Percentiles rank a stretch among this genome's conserved stretches.
Evolutionary conservation across 2,329 filamentous ascomycete species (phyloP).

Genomic region (Pleomassaria siparia): DNA sequence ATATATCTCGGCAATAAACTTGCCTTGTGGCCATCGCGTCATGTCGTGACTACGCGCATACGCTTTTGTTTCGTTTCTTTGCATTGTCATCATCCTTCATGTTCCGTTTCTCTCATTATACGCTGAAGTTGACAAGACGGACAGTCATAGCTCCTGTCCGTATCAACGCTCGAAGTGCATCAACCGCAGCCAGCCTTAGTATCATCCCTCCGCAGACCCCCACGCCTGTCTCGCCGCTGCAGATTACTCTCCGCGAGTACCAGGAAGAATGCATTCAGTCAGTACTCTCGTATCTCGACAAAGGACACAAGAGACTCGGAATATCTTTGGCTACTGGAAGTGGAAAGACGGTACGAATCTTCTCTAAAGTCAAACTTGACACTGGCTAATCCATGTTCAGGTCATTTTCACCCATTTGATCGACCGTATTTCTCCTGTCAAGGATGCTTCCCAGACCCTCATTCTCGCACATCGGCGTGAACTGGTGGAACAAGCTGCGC

Average conservation of each 20-base stretch:
- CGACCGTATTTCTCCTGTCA: constrained; percentile 65
- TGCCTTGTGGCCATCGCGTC: not conserved
- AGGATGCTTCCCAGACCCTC: constrained; percentile 71
- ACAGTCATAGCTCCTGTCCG: constrained; percentile 9
- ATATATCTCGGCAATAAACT: constrained; percentile 6
- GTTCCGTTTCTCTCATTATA: constrained; percentile 34
- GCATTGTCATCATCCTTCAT: constrained; percentile 24
- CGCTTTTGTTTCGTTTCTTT: too few species aligned
- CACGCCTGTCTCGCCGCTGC: constrained; percentile 20
- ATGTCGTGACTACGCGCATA: constrained; percentile 25
- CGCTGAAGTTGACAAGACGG: constrained; percentile 25
- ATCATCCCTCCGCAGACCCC: constrained; percentile 10
- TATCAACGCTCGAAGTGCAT: constrained; percentile 18
- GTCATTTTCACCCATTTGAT: constrained; percentile 97
- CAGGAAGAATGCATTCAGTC: constrained; percentile 90
- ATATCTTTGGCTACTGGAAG: constrained; percentile 85
- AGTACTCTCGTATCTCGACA: constrained; percentile 67
- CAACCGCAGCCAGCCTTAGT: constrained; percentile 7
- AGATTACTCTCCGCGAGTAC: constrained; percentile 73
- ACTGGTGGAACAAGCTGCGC: constrained; percentile 89
- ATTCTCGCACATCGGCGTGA: constrained; percentile 92
- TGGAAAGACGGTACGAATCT: constrained; percentile 73
- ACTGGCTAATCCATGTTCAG: constrained; percentile 44
- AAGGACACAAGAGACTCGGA: constrained; percentile 77
- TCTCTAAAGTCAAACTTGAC: not conserved